phyloP scores from a whole-genome alignment of 2,329 filamentous ascomycete genomes.

The Sarocladiaceae sp. region DNA sequence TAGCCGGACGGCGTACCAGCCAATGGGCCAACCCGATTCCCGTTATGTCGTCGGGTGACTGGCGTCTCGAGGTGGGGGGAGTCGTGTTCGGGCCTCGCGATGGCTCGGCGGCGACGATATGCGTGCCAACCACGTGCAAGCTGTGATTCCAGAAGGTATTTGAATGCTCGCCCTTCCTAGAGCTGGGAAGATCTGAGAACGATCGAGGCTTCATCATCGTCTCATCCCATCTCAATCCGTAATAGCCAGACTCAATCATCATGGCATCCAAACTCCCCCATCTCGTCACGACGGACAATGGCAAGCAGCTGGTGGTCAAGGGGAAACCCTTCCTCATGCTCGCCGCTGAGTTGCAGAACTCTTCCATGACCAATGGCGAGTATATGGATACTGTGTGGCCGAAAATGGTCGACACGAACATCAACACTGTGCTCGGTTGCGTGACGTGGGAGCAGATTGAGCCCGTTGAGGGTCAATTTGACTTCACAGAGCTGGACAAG shows the following conservation, averaged over 20 bases:
- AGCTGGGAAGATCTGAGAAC: too few species aligned
- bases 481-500: conserved; percentile 29
- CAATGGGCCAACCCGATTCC: too few species aligned
- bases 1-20: too few species aligned
- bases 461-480: conserved; percentile 28
- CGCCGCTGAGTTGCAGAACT: conserved; percentile 31
- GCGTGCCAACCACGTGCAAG: background rate
- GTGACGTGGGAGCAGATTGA: conserved; percentile 34
- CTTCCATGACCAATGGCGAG: conserved; percentile 26
- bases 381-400: conserved; percentile 28
- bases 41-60: background rate
- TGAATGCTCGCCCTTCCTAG: background rate
- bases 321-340: conserved; percentile 32
- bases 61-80: background rate
- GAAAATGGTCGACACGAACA: conserved; percentile 24
- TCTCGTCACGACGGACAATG: background rate
- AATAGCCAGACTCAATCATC: too few species aligned
- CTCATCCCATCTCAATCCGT: too few species aligned
- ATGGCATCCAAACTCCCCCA: background rate
- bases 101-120: background rate
- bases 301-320: conserved; percentile 29
- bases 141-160: background rate
- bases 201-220: too few species aligned
- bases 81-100: background rate
- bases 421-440: conserved; percentile 33